Base-by-base conservation (phyloP, 768 basidiomycete species). In the Amanita rubescens region DNA sequence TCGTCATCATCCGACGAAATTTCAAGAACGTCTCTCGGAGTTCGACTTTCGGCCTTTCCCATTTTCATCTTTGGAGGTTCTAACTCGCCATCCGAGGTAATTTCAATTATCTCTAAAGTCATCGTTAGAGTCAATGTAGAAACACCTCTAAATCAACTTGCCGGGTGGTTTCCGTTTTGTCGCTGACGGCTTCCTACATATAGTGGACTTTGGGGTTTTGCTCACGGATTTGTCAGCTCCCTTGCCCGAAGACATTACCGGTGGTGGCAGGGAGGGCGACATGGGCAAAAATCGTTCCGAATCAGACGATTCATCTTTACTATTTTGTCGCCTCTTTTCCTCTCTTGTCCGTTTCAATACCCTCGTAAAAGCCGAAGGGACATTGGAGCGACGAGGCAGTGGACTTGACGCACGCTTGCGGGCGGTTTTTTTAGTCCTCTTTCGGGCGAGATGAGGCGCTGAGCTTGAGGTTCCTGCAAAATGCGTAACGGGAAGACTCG, bases 311-410 rank as follows among this genome's bases (percentile, higher is more conserved):
- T 45, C 33, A n/a, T 33, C 42, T 4, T 34, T 43, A 24, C 44
- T 53, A 32, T 46, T 24, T 17, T 53, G 52, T 27, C 52, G n/a
- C 11, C 32, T 53, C 42, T 46, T 53, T 35, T 53, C 52, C n/a
- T 53, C 52, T 19, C 43, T 37, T 10, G 52, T 46, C 24, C 52
- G 30, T 39, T 46, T 35, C 6, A 53, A 7, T 19, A 15, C 12
- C 17, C 35, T 53, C 22, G 52, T 53, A 12, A 42, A 9, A 4
- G 33, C 42, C 19, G 52, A 20, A 20, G 20, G 42, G 5, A 22
- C 19, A 30, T n/a, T 43, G 41, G 30, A 19, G 3, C 32, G 43
- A 7, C 30, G 20, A n/a, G 30, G 15, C 14, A n/a, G n/a, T n/a
- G 43, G 19, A 24, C 24, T 19, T 11, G 43, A 34, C n/a, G 52